phyloP scores from a whole-genome alignment of 768 basidiomycete species.

The Hericium rajendrae region DNA sequence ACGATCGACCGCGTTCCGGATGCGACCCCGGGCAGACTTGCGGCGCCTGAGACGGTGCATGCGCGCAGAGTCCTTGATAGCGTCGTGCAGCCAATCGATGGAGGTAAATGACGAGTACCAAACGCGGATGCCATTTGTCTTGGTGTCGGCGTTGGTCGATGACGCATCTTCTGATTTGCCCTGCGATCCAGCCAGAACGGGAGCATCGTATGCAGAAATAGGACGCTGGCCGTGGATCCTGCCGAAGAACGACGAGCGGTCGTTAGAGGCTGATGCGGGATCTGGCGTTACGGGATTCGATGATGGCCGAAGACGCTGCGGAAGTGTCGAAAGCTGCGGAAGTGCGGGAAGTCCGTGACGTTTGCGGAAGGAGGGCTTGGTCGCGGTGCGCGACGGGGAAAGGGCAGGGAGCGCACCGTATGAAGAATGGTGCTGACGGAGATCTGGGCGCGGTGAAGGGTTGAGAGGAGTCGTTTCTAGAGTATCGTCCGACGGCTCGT shows the following conservation, averaged over 20 bases:
- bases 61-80: conserved; percentile 86
- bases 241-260: conserved; percentile 29
- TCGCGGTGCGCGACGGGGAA: not conserved
- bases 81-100: conserved; percentile 95
- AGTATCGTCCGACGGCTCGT: conserved; percentile 9
- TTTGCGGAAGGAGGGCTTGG: conserved; percentile 19
- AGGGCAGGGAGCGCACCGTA: conserved; percentile 47
- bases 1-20: conserved; percentile 61
- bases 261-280: conserved; percentile 18
- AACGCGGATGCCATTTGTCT: conserved; percentile 83
- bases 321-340: conserved; percentile 23
- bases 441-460: conserved; percentile 13
- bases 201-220: conserved; percentile 65
- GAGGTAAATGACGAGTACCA: conserved; percentile 88
- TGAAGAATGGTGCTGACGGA: conserved; percentile 20
- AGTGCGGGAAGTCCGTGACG: conserved; percentile 30
- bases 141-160: conserved; percentile 41
- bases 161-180: conserved; percentile 23
- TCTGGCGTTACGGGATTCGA: conserved; percentile 27
- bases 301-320: conserved; percentile 9
- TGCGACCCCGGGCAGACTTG: conserved; percentile 57
- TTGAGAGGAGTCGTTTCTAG: conserved; percentile 29
- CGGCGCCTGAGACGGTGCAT: conserved; percentile 62
- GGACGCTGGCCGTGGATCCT: conserved; percentile 41
- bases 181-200: conserved; percentile 23